Base-by-base conservation (phyloP, 2,329 filamentous ascomycete genomes). In the Septoria petroselini region DNA sequence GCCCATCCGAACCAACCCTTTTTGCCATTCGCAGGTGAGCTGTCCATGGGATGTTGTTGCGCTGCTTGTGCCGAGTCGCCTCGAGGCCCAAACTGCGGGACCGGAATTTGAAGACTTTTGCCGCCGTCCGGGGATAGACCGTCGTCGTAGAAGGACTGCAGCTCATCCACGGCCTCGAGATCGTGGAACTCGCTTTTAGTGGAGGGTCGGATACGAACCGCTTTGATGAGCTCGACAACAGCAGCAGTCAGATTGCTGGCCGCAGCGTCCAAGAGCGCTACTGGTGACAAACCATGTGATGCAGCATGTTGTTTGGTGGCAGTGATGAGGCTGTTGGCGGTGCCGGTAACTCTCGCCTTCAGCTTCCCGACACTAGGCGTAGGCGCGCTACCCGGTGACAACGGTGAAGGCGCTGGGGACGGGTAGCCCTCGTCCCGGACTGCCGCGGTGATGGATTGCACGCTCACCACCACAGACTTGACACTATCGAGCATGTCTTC, bases 311-410 rank as follows among this genome's bases (percentile, higher is more conserved):
- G 95, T 73, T 94, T 95, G 27, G 88, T 86, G 1, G 91, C 89
- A 2, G 91, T 97, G 63, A 97, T 96, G 50, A 98, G 76, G 64
- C 91, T 93, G 75, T 97, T 97, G 41, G 93, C 91, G 1, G 91
- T 95, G 2, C 86, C 85, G n/a, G 90, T 94, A 2, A 97, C 86
- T 51, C 85, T 85, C 41, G 81, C 79, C 70, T 88, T 94, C 53
- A 94, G 77, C 30, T 61, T 62, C 15, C 59, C 59, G 7, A 65
- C 78, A 29, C 71, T 77, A 1, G 75, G 69, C 31, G 50, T 57
- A 12, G 54, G 48, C 4, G 62, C 51, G 17, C 50, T 54, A 8
- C 43, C 35, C 3, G 43, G 43, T 30, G 43, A 33, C n/a, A 54
- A 49, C 3, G 63, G 65, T 35, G 61, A 62, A 6, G 62, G 61